Conservation (phyloP, 2,329 filamentous ascomycete species). For the Ilyonectria mors-panacis region DNA sequence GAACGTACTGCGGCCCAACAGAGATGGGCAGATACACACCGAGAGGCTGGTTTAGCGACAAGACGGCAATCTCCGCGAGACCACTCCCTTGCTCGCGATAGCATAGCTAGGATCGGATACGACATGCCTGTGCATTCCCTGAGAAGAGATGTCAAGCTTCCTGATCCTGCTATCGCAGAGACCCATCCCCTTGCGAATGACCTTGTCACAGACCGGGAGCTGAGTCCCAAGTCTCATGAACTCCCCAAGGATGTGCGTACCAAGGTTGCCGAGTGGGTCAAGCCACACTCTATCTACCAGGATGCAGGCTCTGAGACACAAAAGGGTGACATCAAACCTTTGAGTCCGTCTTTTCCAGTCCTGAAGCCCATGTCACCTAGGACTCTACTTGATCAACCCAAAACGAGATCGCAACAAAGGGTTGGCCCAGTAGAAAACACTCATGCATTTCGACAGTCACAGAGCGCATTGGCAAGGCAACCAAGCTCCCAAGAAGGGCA, state of each 20-base stretch:
- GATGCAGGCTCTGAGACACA: conserved; percentile 17
- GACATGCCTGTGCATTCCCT: conserved; percentile 31
- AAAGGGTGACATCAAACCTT: conserved; percentile 7
- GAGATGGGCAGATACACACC: conserved; percentile 16
- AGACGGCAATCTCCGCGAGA: conserved; percentile 15
- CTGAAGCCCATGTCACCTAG: neutral
- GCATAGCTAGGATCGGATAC: conserved; percentile 21
- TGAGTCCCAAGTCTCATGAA: conserved; percentile 40
- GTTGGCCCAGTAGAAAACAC: neutral
- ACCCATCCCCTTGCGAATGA: conserved; percentile 37
- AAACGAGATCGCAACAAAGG: neutral
- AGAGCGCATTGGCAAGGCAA: neutral
- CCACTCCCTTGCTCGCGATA: conserved; percentile 36
- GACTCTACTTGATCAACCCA: neutral
- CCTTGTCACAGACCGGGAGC: conserved; percentile 25
- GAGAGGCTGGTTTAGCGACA: neutral
- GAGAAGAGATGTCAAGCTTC: conserved; percentile 28
- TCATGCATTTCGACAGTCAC: neutral
- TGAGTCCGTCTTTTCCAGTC: conserved; percentile 12
- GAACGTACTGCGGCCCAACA: conserved; percentile 15
- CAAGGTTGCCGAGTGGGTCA: conserved; percentile 32
- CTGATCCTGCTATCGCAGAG: conserved; percentile 16
- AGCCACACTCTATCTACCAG: conserved; percentile 31
- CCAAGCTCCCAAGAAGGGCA: neutral
- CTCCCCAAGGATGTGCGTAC: conserved; percentile 37